phyloP scores from a whole-genome alignment of 1,284 basidiomycete genomes.

The Fomitopsis schrenkii region DNA sequence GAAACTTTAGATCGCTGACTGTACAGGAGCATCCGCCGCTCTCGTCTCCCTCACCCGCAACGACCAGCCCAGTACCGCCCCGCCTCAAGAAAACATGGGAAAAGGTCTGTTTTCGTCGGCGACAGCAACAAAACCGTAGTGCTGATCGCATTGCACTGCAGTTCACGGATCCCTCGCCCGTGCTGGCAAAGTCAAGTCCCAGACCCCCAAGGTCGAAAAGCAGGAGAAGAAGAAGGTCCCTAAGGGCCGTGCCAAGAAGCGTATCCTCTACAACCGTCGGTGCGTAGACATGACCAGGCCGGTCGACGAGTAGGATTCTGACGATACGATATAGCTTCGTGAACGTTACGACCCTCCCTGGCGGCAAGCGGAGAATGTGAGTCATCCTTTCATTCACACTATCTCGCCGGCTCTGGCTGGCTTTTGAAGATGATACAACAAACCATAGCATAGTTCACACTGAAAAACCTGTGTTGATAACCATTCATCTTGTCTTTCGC shows the following conservation, averaged over 20 bases:
- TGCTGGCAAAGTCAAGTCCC: conserved; percentile 99
- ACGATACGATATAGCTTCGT: conserved; percentile 66
- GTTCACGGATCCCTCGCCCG: conserved; percentile 99
- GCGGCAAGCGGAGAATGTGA: conserved; percentile 96
- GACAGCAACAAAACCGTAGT: background rate
- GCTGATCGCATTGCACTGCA: conserved; percentile 24
- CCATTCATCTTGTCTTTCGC: conserved; percentile 88
- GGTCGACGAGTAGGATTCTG: conserved; percentile 1
- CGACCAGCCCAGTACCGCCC: conserved; percentile 18
- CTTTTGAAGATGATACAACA: conserved; percentile 58
- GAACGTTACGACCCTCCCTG: conserved; percentile 87
- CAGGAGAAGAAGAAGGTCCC: conserved; percentile 98
- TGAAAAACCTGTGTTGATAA: conserved; percentile 76
- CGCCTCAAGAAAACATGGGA: conserved; percentile 56
- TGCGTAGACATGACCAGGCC: conserved; percentile 35
- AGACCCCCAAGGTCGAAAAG: conserved; percentile 95
- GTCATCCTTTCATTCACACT: conserved; percentile 33
- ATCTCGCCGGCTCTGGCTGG: conserved; percentile 8
- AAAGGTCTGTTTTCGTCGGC: conserved; percentile 42
- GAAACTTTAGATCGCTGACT: conserved; percentile 14
- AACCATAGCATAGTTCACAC: conserved; percentile 89
- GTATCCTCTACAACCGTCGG: conserved; percentile 92
- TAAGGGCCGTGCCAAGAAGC: conserved; percentile 96
- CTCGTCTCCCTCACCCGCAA: conserved; percentile 13
- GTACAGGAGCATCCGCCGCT: conserved; percentile 17